These are phyloP conservation scores for Naematelia encephala DNA, from an alignment of 768 basidiomycete species.

Conservation along the genomic window DNA sequence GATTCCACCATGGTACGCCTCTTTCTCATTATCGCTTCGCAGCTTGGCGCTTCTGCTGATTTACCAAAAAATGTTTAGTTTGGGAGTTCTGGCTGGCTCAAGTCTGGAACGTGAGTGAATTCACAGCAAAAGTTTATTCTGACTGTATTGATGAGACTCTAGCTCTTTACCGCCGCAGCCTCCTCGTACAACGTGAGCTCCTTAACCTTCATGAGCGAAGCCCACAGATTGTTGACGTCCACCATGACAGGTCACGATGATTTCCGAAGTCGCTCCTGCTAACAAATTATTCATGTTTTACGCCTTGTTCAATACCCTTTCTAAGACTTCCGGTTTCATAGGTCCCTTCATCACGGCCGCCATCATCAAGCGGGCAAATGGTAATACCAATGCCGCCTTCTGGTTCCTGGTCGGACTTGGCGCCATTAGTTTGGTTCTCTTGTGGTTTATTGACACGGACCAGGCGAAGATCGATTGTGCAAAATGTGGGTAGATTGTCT, in stretches of 20 bases:
- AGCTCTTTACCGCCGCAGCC: not conserved
- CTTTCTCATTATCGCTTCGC: too few species aligned
- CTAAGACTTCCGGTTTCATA: constrained; percentile 15
- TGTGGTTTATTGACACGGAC: constrained; percentile 15
- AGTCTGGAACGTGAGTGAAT: constrained; percentile 8
- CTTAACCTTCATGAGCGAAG: too few species aligned
- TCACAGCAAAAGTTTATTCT: not conserved
- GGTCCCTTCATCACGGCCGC: constrained; percentile 15
- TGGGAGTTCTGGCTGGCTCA: constrained; percentile 18
- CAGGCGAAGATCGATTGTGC: constrained; percentile 22
- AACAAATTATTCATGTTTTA: constrained; percentile 15
- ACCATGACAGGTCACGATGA: constrained; percentile 13
- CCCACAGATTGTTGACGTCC: too few species aligned
- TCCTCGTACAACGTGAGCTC: constrained; percentile 4
- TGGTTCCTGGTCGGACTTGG: constrained; percentile 17
- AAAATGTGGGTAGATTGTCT: constrained; percentile 9
- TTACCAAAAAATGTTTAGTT: too few species aligned
- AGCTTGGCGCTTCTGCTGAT: too few species aligned
- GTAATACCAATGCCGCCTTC: constrained; percentile 15
- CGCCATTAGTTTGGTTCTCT: not conserved
- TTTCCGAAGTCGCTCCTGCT: constrained; percentile 17
- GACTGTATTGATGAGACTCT: too few species aligned
- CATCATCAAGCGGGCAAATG: constrained; percentile 15
- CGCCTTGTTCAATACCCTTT: constrained; percentile 18
- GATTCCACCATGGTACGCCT: constrained; percentile 15